Evolutionary conservation across 768 basidiomycete genomes (phyloP), one percentile per base, ranked within the genome.

Genomic region (Auricularia sp.): DNA sequence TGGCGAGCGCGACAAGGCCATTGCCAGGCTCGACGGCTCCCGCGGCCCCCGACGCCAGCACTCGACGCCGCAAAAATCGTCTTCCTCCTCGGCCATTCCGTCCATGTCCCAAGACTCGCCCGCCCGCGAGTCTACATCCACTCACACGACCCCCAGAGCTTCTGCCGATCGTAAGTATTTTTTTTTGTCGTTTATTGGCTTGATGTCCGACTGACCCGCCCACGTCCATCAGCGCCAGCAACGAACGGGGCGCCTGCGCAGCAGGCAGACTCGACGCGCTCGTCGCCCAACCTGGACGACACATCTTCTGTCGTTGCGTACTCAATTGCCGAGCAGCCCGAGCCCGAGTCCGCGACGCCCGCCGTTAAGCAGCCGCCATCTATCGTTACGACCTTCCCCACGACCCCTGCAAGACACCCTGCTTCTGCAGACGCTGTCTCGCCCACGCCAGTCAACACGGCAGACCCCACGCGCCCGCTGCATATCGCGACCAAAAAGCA

Each of bases 1-100:
- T 14, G 78, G 78, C 11, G 93, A 96, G 72, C 83, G 93, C 18
- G 93, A 94, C 70, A 72, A 80, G 8, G 88, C 79, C 63, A 77
- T 77, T 61, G 42, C 71, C n/a, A 73, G 73, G 68, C 71, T 73
- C 67, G 69, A 72, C 51, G 61, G 72, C 66, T 51, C 47, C 14
- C 47, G 47, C 47, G 47, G 47, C 2, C 47, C 47, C 47, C 14
- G 47, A 21, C 47, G 47, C 18, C 47, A 51, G 47, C 47, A 51
- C 21, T 51, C 47, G 18, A 51, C 47, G 18, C 47, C 47, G 21
- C 47, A 51, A 51, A 51, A 51, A 21, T 51, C 47, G 10, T 51
- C 47, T 18, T 51, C 47, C 10, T 5, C 47, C 11, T 51, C 47
- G 10, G 21, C 47, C 11, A 8, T 51, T 18, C 47, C 47, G 47